Percentiles rank a stretch among this genome's conserved stretches.
Conservation (phyloP, 441 rosid species). For the Eutrema salsugineum region DNA sequence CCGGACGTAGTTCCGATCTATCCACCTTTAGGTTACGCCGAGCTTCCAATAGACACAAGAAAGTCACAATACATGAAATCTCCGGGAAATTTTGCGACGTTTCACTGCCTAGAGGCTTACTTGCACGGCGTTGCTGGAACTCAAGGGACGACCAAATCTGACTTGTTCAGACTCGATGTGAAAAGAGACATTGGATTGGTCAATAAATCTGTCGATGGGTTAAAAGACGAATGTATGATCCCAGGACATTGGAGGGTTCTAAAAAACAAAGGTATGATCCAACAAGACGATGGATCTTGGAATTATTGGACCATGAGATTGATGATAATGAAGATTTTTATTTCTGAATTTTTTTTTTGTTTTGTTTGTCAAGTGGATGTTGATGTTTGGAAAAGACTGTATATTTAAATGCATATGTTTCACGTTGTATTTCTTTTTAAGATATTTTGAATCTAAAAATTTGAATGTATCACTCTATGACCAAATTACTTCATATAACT, state of each 20-base stretch:
- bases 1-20: slow-evolving; percentile 62
- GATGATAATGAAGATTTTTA: slow-evolving; percentile 37
- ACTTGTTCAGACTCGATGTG: slow-evolving; percentile 51
- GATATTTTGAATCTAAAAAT: neutral
- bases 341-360: neutral
- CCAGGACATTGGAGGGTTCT: slow-evolving; percentile 62
- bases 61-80: slow-evolving; percentile 62
- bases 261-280: slow-evolving; percentile 77
- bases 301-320: slow-evolving; percentile 64
- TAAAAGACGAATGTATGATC: slow-evolving; percentile 60
- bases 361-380: neutral
- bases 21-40: slow-evolving; percentile 61
- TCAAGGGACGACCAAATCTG: slow-evolving; percentile 51
- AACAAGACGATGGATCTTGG: slow-evolving; percentile 76
- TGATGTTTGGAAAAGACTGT: neutral
- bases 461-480: neutral
- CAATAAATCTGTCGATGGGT: slow-evolving; percentile 52
- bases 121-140: slow-evolving; percentile 87
- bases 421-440: neutral
- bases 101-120: slow-evolving; percentile 69
- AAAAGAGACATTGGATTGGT: slow-evolving; percentile 55
- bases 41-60: slow-evolving; percentile 54
- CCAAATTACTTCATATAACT: neutral
- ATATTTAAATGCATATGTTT: neutral
- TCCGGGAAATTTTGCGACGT: slow-evolving; percentile 41